Evolutionary conservation across 345 rosid species (phyloP).

Genomic region (Triadica sebifera): DNA sequence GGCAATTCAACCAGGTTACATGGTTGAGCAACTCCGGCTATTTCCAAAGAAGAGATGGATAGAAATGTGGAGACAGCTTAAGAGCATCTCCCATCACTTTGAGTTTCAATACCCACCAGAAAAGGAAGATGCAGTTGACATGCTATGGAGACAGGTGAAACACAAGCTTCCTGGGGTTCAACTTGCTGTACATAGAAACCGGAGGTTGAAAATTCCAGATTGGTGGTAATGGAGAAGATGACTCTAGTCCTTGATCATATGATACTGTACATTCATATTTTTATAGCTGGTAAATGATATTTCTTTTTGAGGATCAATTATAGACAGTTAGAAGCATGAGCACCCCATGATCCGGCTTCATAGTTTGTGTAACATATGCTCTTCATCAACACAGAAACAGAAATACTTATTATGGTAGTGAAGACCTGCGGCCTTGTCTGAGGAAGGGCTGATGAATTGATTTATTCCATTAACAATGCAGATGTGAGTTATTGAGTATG

Average conservation of each 20-base stretch:
- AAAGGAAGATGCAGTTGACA: constrained; percentile 72
- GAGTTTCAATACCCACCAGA: constrained; percentile 77
- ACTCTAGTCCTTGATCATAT: constrained; percentile 1
- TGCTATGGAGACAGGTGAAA: constrained; percentile 89
- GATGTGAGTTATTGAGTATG: not conserved
- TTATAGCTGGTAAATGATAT: not conserved
- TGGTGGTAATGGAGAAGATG: constrained; percentile 63
- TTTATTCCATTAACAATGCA: not conserved
- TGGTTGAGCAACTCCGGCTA: constrained; percentile 61
- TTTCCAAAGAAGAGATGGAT: constrained; percentile 73
- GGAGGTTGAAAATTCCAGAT: constrained; percentile 76
- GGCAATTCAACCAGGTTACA: constrained; percentile 62
- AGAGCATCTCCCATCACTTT: constrained; percentile 68
- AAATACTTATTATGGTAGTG: constrained; percentile 5
- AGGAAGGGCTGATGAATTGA: not conserved
- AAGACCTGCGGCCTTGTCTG: not conserved
- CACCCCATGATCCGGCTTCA: constrained; percentile 14
- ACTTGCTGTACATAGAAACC: constrained; percentile 69
- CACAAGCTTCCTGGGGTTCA: constrained; percentile 61
- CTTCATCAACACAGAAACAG: not conserved
- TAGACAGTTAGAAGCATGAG: not conserved
- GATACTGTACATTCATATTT: constrained; percentile 43
- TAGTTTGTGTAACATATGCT: not conserved
- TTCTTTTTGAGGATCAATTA: not conserved
- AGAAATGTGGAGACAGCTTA: constrained; percentile 68